phyloP scores from a whole-genome alignment of 805 yeast genomes.

The Lachancea cidri region DNA sequence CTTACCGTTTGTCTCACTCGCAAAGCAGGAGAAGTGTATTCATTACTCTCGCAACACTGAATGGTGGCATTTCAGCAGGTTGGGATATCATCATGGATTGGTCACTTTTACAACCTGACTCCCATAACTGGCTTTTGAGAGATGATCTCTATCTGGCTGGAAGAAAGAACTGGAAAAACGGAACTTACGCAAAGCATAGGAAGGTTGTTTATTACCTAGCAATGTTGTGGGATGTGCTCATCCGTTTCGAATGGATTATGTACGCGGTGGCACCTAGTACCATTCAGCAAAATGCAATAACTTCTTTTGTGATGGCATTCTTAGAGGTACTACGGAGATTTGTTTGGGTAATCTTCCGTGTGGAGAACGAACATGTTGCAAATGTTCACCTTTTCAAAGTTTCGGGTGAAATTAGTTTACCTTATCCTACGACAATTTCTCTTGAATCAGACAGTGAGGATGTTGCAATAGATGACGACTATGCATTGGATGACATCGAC shows the following conservation, averaged over 20 bases:
- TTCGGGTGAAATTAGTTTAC: conserved; percentile 52
- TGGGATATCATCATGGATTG: conserved; percentile 98
- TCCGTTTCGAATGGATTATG: conserved; percentile 90
- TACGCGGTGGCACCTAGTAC: conserved; percentile 73
- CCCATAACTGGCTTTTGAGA: conserved; percentile 55
- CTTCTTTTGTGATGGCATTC: conserved; percentile 76
- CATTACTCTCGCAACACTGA: conserved; percentile 67
- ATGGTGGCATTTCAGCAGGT: conserved; percentile 59
- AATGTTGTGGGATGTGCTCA: conserved; percentile 62
- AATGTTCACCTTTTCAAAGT: conserved; percentile 84
- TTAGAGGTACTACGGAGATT: conserved; percentile 81
- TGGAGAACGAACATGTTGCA: conserved; percentile 94
- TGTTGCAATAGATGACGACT: conserved; percentile 1
- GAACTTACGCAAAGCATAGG: conserved; percentile 23
- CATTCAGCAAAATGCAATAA: conserved; percentile 81
- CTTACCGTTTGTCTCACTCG: conserved; percentile 51
- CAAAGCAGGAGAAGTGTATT: conserved; percentile 47
- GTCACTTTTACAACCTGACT: conserved; percentile 71
- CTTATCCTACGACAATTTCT: conserved; percentile 4
- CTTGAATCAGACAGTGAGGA: conserved; percentile 3
- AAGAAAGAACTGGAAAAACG: conserved; percentile 31
- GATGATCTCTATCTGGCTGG: conserved; percentile 64
- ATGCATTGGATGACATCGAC: conserved; percentile 3
- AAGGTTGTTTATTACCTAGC: conserved; percentile 63
- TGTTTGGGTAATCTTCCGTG: conserved; percentile 85